These are phyloP conservation scores for Didymella keratinophila DNA, from an alignment of 2,329 filamentous ascomycete species.

Conservation along the genomic window DNA sequence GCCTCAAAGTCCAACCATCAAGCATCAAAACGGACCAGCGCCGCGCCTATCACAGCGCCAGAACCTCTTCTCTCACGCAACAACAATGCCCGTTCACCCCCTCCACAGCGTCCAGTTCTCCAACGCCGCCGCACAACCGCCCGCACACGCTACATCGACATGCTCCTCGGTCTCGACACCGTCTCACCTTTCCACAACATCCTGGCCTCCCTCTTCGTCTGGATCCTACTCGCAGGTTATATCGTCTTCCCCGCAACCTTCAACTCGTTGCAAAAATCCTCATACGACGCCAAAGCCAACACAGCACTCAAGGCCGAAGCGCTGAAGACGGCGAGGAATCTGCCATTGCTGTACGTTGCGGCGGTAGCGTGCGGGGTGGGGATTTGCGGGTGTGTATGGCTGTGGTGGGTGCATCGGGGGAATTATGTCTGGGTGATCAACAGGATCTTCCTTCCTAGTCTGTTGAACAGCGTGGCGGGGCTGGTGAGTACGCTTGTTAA, in stretches of 20 bases:
- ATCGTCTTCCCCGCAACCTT: slow-evolving; percentile 63
- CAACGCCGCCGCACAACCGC: slow-evolving; percentile 39
- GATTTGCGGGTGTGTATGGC: slow-evolving; percentile 51
- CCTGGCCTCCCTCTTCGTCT: slow-evolving; percentile 56
- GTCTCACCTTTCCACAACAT: slow-evolving; percentile 60
- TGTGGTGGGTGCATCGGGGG: slow-evolving; percentile 55
- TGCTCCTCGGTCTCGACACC: slow-evolving; percentile 58
- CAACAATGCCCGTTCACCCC: neutral
- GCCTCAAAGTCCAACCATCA: neutral
- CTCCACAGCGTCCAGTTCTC: slow-evolving; percentile 27
- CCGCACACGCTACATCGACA: slow-evolving; percentile 46
- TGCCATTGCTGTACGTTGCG: slow-evolving; percentile 56
- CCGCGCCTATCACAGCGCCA: neutral
- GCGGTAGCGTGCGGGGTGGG: slow-evolving; percentile 56
- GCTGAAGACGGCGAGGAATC: slow-evolving; percentile 46
- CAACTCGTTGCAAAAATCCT: slow-evolving; percentile 52
- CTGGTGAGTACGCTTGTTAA: slow-evolving; percentile 60
- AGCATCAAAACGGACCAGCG: neutral
- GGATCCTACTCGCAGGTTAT: slow-evolving; percentile 62
- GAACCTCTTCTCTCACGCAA: neutral
- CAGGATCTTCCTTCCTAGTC: slow-evolving; percentile 56
- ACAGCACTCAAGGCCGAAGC: slow-evolving; percentile 32
- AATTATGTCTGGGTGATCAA: slow-evolving; percentile 66
- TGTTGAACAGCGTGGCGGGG: slow-evolving; percentile 59
- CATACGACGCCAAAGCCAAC: slow-evolving; percentile 36